Evolutionary conservation across 257 asterid species (phyloP).

Genomic region (Solanum peruvianum): DNA sequence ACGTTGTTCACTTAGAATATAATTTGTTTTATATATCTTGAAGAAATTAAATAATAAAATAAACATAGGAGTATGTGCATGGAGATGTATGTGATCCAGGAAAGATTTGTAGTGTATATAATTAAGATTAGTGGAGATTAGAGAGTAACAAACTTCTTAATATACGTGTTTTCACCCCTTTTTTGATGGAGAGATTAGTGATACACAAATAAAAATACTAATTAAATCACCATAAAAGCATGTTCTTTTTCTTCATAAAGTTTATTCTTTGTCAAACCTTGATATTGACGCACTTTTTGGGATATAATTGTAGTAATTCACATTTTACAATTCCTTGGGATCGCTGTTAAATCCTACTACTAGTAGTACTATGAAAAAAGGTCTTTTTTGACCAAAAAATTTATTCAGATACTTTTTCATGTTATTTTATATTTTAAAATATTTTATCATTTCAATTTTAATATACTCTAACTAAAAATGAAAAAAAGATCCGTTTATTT

Average conservation of each 20-base stretch:
- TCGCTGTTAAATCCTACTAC: neutral
- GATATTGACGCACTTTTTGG: neutral
- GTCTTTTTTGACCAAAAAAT: no score
- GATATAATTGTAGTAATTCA: neutral
- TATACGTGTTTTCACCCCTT: neutral
- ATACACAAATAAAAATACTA: neutral
- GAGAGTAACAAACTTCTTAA: neutral
- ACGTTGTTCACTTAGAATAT: neutral
- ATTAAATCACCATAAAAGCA: neutral
- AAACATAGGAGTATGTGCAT: neutral
- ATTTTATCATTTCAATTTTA: no score
- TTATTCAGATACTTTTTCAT: no score
- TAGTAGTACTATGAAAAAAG: neutral
- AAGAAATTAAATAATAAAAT: neutral
- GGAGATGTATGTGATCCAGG: neutral
- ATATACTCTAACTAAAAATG: no score
- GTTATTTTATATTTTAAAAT: no score
- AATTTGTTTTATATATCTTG: neutral
- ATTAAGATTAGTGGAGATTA: neutral
- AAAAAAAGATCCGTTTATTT: no score
- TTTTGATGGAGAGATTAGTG: neutral
- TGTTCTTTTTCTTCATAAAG: neutral
- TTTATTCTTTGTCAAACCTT: neutral
- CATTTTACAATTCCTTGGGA: neutral
- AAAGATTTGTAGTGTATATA: neutral